These are phyloP conservation scores for Meyerozyma elateridarum DNA, from an alignment of 1,139 yeast genomes.

Conservation along the genomic window DNA sequence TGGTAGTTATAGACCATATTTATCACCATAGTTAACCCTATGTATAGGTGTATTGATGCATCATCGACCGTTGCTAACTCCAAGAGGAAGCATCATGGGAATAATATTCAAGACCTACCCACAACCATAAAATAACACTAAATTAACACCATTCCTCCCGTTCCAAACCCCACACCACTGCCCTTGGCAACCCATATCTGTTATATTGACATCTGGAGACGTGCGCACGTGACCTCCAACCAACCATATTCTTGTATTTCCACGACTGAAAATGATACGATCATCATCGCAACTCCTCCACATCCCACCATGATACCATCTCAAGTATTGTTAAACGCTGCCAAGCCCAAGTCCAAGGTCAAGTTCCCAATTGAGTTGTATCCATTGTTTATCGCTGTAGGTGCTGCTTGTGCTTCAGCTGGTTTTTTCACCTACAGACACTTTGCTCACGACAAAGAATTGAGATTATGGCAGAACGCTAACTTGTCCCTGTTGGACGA, in stretches of 20 bases:
- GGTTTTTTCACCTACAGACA: slow-evolving; percentile 69
- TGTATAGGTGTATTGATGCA: too few relatives aligned
- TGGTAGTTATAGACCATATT: slow-evolving; percentile 27
- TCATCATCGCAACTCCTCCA: slow-evolving; percentile 7
- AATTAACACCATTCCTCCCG: too few relatives aligned
- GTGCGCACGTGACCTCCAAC: slow-evolving; percentile 8
- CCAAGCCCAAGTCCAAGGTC: slow-evolving; percentile 25
- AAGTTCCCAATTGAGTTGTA: slow-evolving; percentile 69
- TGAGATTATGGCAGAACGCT: slow-evolving; percentile 71
- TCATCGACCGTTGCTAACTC: too few relatives aligned
- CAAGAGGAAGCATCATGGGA: too few relatives aligned
- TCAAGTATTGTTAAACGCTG: slow-evolving; percentile 48
- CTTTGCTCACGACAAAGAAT: slow-evolving; percentile 57
- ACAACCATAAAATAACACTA: too few relatives aligned
- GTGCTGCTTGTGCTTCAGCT: slow-evolving; percentile 65
- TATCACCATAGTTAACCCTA: not conserved
- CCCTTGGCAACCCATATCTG: too few relatives aligned
- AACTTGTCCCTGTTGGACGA: slow-evolving; percentile 51
- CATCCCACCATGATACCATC: slow-evolving; percentile 48
- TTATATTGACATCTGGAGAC: too few relatives aligned
- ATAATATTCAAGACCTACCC: too few relatives aligned
- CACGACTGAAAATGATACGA: too few relatives aligned
- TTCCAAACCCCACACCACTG: too few relatives aligned
- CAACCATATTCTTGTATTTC: slow-evolving; percentile 9
- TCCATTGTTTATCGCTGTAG: slow-evolving; percentile 60